Conservation (phyloP, 495 filamentous ascomycete genomes). For the Neurospora sp. region DNA sequence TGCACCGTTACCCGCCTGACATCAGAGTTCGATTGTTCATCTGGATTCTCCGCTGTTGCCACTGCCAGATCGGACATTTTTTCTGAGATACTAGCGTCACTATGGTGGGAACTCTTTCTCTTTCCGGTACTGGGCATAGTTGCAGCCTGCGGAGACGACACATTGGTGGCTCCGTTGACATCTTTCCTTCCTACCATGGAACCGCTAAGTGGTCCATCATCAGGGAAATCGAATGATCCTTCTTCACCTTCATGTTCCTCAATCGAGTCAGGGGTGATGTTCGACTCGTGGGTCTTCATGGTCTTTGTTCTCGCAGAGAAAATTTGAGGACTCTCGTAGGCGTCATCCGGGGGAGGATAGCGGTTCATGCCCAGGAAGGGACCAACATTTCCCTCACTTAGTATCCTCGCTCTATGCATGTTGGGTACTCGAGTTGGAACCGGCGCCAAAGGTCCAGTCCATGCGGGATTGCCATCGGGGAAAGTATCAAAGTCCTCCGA, state of each 20-base stretch:
- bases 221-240: background rate
- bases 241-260: background rate
- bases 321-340: background rate
- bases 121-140: background rate
- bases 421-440: conserved; percentile 23
- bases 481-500: conserved; percentile 37
- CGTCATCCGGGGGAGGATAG: background rate
- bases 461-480: conserved; percentile 2
- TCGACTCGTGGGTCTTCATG: background rate
- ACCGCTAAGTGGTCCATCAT: background rate
- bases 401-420: conserved; percentile 16
- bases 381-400: conserved; percentile 17
- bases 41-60: background rate
- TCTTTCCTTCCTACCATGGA: background rate
- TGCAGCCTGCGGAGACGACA: background rate
- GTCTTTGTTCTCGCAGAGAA: background rate
- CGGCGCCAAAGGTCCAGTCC: conserved; percentile 22
- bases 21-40: background rate
- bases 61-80: background rate
- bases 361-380: conserved; percentile 6
- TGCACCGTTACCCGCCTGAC: background rate
- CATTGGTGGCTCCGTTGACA: background rate
- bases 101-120: background rate
- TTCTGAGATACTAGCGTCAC: background rate
- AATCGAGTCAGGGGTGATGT: background rate